Conservation (phyloP, 805 yeast genomes). For the Myxozyma neotropica region DNA sequence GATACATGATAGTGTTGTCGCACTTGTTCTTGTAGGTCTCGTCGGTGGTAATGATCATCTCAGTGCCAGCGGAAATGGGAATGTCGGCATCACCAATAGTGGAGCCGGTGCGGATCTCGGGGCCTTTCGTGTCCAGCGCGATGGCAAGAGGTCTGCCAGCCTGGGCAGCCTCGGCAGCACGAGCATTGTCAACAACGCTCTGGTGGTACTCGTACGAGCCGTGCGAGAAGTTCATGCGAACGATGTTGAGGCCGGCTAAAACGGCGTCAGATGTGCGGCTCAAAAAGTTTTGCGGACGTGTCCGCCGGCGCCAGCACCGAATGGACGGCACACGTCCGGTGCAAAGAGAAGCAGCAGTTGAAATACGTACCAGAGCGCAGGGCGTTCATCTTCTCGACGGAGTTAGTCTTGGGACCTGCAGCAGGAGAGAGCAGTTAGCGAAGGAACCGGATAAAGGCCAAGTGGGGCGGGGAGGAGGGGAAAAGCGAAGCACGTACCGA, state of each 20-base stretch:
- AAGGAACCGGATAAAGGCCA: neutral
- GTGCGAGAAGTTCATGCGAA: conserved; percentile 98
- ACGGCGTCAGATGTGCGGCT: conserved; percentile 10
- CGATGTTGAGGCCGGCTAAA: conserved; percentile 90
- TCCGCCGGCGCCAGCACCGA: neutral
- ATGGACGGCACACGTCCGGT: conserved; percentile 4
- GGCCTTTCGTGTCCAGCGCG: conserved; percentile 99
- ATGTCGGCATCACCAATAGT: conserved; percentile 78
- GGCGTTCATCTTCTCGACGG: conserved; percentile 76
- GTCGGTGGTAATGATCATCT: conserved; percentile 92
- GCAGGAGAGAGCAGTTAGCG: neutral
- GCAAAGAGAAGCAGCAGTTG: neutral
- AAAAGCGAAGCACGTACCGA: conserved; percentile 50
- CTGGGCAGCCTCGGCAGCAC: conserved; percentile 86
- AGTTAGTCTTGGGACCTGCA: conserved; percentile 94
- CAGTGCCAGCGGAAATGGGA: conserved; percentile 82
- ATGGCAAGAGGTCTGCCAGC: conserved; percentile 97
- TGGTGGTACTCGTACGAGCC: conserved; percentile 98
- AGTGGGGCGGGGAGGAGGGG: too few relatives aligned
- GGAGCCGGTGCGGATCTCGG: conserved; percentile 98
- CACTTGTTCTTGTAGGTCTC: conserved; percentile 69
- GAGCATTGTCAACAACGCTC: conserved; percentile 92
- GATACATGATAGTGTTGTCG: conserved; percentile 79
- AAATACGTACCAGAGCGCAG: conserved; percentile 63
- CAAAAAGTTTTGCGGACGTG: neutral